Percentiles rank a stretch among this genome's conserved stretches.
These are phyloP conservation scores for Neofusicoccum cordaticola DNA, from an alignment of 2,329 filamentous ascomycete species.

Conservation along the genomic window DNA sequence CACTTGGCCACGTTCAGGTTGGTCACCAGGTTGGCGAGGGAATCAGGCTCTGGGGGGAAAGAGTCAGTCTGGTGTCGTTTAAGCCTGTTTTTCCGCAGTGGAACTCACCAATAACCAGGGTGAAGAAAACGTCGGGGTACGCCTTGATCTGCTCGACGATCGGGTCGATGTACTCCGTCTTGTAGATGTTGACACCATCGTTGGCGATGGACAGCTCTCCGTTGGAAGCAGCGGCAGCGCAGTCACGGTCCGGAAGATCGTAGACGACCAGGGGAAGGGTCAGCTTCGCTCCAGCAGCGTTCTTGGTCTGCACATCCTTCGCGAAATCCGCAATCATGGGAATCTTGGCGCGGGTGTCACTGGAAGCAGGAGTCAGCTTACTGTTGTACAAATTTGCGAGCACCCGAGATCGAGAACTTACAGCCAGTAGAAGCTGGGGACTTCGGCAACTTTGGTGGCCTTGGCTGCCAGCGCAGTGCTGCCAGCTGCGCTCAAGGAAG, in stretches of 20 bases:
- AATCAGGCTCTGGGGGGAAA: slow-evolving; percentile 51
- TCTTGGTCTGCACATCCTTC: slow-evolving; percentile 46
- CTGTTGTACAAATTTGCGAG: background rate
- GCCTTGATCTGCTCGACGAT: slow-evolving; percentile 53
- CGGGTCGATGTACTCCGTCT: slow-evolving; percentile 51
- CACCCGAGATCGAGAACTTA: slow-evolving; percentile 22
- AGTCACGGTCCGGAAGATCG: slow-evolving; percentile 63
- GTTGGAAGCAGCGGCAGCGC: slow-evolving; percentile 61
- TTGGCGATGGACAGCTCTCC: slow-evolving; percentile 59
- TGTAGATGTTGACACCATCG: slow-evolving; percentile 50
- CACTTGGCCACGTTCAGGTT: slow-evolving; percentile 57
- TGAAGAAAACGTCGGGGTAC: slow-evolving; percentile 53
- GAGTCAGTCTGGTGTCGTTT: background rate
- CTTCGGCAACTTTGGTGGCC: slow-evolving; percentile 47
- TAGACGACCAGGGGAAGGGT: slow-evolving; percentile 59
- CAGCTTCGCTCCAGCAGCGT: slow-evolving; percentile 48
- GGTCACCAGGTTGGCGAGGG: slow-evolving; percentile 61
- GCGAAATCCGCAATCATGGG: slow-evolving; percentile 49
- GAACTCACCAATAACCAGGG: slow-evolving; percentile 48
- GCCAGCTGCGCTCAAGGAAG: slow-evolving; percentile 51
- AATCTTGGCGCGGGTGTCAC: slow-evolving; percentile 50
- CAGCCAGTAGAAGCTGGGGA: slow-evolving; percentile 54
- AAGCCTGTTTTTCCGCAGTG: no score
- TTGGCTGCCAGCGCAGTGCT: slow-evolving; percentile 50
- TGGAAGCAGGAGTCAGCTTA: slow-evolving; percentile 20